Evolutionary conservation across 805 yeast species (phyloP), one percentile per base, ranked within the genome.

Genomic region (Lipomyces yamadae): DNA sequence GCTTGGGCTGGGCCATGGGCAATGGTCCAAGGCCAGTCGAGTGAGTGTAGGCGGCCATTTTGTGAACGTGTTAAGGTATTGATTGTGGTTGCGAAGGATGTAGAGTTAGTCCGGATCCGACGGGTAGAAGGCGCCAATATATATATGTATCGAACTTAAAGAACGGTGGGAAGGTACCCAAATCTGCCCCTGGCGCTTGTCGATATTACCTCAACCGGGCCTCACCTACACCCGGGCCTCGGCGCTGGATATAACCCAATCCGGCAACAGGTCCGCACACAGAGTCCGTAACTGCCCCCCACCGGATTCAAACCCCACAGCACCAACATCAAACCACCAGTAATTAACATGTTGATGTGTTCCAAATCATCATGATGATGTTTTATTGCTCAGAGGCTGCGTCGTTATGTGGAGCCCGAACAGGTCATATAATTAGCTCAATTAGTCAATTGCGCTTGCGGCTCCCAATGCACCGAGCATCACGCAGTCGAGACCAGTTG

Each of bases 1-100:
- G 77, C 67, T 78, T 76, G 59, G 92, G 92, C 15, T 81, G 79
- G 59, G 82, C 80, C 62, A 79, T 78, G 63, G 92, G 91, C 29
- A 86, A 78, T 7, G 83, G 81, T 42, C 73, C 72, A 55, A 77
- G 70, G 8, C 77, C 80, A 42, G 80, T 77, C 56, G 73, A 71
- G 59, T 68, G 52, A 34, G 74, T 72, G 34, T 5, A 35, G 33
- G 67, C 61, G 33, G 67, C 61, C 71, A 68, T 68, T 58, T 18
- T 54, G 57, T 54, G 57, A 42, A 15, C 15, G 48, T 42, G 10
- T 5, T 6, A n/a, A 13, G 6, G 48, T 2, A n/a, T 5, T 24
- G 15, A 15, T 39, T 24, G 24, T 24, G 24, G 24, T 42, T 15
- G 48, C 18, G 48, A 42, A 42, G 24, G 8, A n/a, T n/a, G 48